These are phyloP conservation scores for Akanthomyces muscarius DNA, from an alignment of 2,329 filamentous ascomycete genomes.

Conservation along the genomic window DNA sequence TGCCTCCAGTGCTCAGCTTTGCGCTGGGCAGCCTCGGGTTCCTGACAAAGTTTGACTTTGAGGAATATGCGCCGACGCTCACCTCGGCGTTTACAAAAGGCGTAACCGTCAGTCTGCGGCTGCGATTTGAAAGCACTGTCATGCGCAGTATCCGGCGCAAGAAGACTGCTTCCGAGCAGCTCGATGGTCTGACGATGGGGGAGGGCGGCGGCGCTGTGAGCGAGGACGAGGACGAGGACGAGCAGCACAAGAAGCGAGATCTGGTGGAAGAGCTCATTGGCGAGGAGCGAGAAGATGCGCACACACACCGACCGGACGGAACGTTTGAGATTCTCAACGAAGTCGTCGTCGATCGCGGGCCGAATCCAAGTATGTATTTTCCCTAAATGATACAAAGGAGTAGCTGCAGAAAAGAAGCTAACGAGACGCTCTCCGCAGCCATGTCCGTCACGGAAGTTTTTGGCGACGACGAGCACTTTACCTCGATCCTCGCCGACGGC, in stretches of 20 bases:
- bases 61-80: slow-evolving; percentile 65
- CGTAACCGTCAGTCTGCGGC: slow-evolving; percentile 78
- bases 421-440: slow-evolving; percentile 42
- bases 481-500: slow-evolving; percentile 87
- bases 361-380: slow-evolving; percentile 71
- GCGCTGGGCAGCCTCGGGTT: slow-evolving; percentile 89
- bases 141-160: slow-evolving; percentile 67
- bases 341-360: slow-evolving; percentile 90
- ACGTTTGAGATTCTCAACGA: slow-evolving; percentile 93
- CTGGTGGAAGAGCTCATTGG: slow-evolving; percentile 87
- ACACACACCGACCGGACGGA: slow-evolving; percentile 79
- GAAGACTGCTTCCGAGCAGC: slow-evolving; percentile 28
- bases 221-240: slow-evolving; percentile 35
- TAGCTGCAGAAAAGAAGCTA: neutral
- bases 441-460: slow-evolving; percentile 93
- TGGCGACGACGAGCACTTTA: slow-evolving; percentile 92
- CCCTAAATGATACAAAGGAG: neutral
- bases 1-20: slow-evolving; percentile 90
- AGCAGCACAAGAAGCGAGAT: slow-evolving; percentile 50
- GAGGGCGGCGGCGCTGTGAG: slow-evolving; percentile 14
- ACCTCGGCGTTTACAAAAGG: slow-evolving; percentile 72
- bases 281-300: slow-evolving; percentile 76
- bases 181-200: slow-evolving; percentile 7
- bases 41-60: slow-evolving; percentile 93
- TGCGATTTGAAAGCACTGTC: slow-evolving; percentile 89